Percentiles rank a stretch among this genome's conserved stretches.
phyloP scores from a whole-genome alignment of 2,329 filamentous ascomycete species.

The Cladophialophora yegresii region DNA sequence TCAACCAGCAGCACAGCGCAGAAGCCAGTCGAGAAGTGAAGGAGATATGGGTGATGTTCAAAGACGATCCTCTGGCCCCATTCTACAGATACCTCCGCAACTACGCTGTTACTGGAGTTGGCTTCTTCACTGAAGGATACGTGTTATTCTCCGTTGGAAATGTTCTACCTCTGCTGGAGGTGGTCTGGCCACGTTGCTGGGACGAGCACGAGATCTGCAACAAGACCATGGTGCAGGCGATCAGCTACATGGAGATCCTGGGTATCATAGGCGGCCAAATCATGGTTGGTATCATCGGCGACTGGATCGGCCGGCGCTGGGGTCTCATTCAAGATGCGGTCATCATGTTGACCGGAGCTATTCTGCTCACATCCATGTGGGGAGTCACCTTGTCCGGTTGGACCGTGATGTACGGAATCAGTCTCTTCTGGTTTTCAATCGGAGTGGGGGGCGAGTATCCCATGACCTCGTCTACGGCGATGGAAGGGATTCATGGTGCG shows the following conservation, averaged over 20 bases:
- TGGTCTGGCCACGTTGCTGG: conserved; percentile 80
- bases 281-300: conserved; percentile 76
- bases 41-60: background rate
- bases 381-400: conserved; percentile 82
- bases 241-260: conserved; percentile 88
- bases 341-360: conserved; percentile 89
- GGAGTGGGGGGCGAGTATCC: conserved; percentile 66
- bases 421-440: conserved; percentile 83
- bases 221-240: conserved; percentile 75
- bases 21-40: background rate
- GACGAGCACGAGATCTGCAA: conserved; percentile 65
- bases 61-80: background rate
- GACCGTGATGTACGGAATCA: conserved; percentile 96
- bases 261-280: conserved; percentile 95
- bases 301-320: conserved; percentile 84
- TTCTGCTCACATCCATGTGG: conserved; percentile 91
- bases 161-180: conserved; percentile 75
- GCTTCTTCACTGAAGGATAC: conserved; percentile 43
- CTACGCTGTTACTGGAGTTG: background rate
- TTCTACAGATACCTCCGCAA: background rate
- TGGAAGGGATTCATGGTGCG: conserved; percentile 81
- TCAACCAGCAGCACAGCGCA: background rate
- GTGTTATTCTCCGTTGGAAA: conserved; percentile 98
- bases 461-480: conserved; percentile 94
- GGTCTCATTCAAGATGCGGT: conserved; percentile 91